Evolutionary conservation across 352 stramenopile genomes (phyloP).

Genomic region (Phytopythium delawarense): DNA sequence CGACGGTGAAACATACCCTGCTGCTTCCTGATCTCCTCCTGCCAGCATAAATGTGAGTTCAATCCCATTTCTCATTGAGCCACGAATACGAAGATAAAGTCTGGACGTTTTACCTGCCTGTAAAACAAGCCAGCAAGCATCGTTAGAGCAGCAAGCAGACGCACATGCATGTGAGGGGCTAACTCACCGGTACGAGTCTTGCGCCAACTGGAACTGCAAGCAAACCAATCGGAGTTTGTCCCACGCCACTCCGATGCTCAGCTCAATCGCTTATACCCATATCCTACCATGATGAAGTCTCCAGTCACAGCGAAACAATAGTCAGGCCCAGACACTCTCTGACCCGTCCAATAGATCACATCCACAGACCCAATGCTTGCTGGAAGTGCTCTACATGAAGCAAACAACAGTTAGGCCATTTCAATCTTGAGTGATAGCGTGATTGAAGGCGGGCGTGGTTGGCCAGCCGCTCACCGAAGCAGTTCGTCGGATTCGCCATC

Average conservation of each 20-base stretch:
- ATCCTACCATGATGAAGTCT: slow-evolving; percentile 75
- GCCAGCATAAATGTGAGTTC: slow-evolving; percentile 2
- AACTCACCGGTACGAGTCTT: slow-evolving; percentile 73
- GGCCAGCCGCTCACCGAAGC: slow-evolving; percentile 45
- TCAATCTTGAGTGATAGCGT: neutral
- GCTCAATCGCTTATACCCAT: neutral
- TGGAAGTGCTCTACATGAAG: slow-evolving; percentile 60
- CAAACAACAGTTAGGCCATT: slow-evolving; percentile 2
- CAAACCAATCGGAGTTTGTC: neutral
- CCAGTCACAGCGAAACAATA: neutral
- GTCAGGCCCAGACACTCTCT: slow-evolving; percentile 6
- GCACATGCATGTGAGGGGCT: neutral
- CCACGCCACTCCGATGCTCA: slow-evolving; percentile 3
- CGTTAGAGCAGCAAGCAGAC: neutral
- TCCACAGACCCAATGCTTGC: slow-evolving; percentile 46
- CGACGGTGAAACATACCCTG: slow-evolving; percentile 37
- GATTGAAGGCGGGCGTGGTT: neutral
- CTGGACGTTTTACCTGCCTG: slow-evolving; percentile 40
- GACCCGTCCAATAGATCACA: neutral
- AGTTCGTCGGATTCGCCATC: slow-evolving; percentile 78
- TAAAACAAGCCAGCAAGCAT: slow-evolving; percentile 5
- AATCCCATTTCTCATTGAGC: neutral
- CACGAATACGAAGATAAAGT: neutral
- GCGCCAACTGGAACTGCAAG: slow-evolving; percentile 71
- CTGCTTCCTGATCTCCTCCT: slow-evolving; percentile 72